Percentiles rank a stretch among this genome's conserved stretches.
These are phyloP conservation scores for Leucocoprinus birnbaumii DNA, from an alignment of 768 basidiomycete genomes.

Conservation along the genomic window DNA sequence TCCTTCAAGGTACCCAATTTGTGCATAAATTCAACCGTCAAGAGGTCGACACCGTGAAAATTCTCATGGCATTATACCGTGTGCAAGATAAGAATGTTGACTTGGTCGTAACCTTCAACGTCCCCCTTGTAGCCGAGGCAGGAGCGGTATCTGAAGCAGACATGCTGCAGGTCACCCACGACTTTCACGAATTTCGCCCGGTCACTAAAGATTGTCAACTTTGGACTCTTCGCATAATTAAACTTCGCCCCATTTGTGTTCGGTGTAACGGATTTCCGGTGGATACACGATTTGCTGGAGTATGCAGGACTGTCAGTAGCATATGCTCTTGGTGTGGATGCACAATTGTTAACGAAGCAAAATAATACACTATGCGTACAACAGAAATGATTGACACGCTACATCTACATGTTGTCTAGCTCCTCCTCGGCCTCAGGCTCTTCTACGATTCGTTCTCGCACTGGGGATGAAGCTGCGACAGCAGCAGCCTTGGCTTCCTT, in stretches of 20 bases:
- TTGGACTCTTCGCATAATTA: conserved; percentile 61
- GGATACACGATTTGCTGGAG: too few relatives aligned
- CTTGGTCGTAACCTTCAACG: conserved; percentile 81
- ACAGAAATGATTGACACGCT: background rate
- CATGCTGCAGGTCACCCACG: conserved; percentile 32
- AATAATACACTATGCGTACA: background rate
- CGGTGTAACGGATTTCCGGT: too few relatives aligned
- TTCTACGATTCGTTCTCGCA: conserved; percentile 73
- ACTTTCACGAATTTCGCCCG: conserved; percentile 54
- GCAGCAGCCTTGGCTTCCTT: conserved; percentile 68
- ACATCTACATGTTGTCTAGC: conserved; percentile 30
- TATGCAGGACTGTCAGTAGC: too few relatives aligned
- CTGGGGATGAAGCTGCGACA: conserved; percentile 38
- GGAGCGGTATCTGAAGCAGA: conserved; percentile 38
- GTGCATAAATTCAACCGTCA: conserved; percentile 76
- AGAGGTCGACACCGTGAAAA: conserved; percentile 62
- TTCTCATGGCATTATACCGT: conserved; percentile 82
- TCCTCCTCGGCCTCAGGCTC: conserved; percentile 58
- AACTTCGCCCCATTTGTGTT: too few relatives aligned
- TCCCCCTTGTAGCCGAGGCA: conserved; percentile 54
- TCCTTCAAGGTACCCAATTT: conserved; percentile 66
- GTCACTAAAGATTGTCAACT: conserved; percentile 67
- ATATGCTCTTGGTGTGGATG: too few relatives aligned
- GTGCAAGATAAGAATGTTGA: conserved; percentile 71
- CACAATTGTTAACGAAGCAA: background rate